Evolutionary conservation across 202 grass and related monocot species (phyloP), one percentile per base, ranked within the genome.

Genomic region (Eragrostis tef): DNA sequence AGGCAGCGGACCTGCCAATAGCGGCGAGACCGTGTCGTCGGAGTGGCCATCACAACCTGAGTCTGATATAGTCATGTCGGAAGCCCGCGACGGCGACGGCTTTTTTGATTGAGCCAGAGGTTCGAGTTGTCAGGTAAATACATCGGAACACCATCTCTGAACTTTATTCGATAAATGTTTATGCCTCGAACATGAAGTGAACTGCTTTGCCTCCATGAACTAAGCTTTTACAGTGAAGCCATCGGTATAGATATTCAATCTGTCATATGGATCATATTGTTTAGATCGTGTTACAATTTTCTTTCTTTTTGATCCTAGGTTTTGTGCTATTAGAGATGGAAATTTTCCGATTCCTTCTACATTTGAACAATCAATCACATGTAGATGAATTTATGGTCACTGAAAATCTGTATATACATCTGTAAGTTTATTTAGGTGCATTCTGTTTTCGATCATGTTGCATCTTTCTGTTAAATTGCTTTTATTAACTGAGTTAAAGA

Each of bases 21-120:
- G 84, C 49, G 29, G 75, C 10, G 88, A 90, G 58, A 90, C 84
- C 9, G 88, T 87, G 11, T 90, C 88, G 9, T 90, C 88, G n/a
- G 80, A 90, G 50, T 90, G 84, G 88, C 88, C 88, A 26, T 75
- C 47, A 29, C 75, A 73, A 21, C 84, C 75, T 9, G 88, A 90
- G 21, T 42, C 56, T 2, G 88, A 87, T 50, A 72, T 80, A 5
- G 64, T 77, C 75, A 80, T 90, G 84, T 90, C 88, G 0, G 88
- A 90, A 47, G 64, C 47, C 29, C 84, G 64, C 2, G 80, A 84
- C 7, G 70, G 9, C 9, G 80, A 71, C 58, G 54, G 11, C 64
- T 83, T 84, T 60, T 87, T 87, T 31, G 84, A 90, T 87, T 87
- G 70, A 87, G 17, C 26, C 36, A 51, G 21, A 75, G 13, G 3